These are phyloP conservation scores for Cucurbita pepo DNA, from an alignment of 306 rosid species.

Conservation along the genomic window DNA sequence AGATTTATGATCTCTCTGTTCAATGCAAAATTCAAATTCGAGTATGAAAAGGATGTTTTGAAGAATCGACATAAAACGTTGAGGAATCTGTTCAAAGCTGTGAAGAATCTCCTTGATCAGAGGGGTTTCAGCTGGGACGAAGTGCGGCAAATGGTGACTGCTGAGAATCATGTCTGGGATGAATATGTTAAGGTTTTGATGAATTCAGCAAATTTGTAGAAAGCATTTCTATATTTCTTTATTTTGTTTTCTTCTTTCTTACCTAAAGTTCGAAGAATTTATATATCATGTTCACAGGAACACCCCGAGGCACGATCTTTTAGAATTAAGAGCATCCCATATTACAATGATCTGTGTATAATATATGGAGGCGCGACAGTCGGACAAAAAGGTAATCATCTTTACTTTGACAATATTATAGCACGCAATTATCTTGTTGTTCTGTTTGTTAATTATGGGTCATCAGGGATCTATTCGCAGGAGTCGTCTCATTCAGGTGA, in stretches of 20 bases:
- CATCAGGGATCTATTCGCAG: conserved; percentile 22
- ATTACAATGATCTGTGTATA: conserved; percentile 31
- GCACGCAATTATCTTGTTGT: background rate
- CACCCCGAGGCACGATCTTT: conserved; percentile 38
- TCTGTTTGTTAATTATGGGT: conserved; percentile 13
- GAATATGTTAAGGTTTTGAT: conserved; percentile 45
- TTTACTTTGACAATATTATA: background rate
- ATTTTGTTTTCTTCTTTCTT: background rate
- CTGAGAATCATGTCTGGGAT: conserved; percentile 58
- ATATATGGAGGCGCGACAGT: conserved; percentile 28
- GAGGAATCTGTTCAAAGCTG: conserved; percentile 42
- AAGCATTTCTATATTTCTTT: conserved; percentile 5
- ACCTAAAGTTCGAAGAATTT: background rate
- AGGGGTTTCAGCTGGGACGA: conserved; percentile 63
- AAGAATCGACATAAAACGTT: conserved; percentile 61
- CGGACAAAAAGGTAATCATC: conserved; percentile 28
- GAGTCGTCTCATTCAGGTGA: conserved; percentile 23
- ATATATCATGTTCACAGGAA: conserved; percentile 21
- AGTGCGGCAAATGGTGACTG: conserved; percentile 47
- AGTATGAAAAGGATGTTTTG: conserved; percentile 61
- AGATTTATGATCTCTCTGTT: conserved; percentile 44
- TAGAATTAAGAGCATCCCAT: conserved; percentile 53
- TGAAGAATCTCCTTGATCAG: conserved; percentile 36
- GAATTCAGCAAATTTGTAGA: background rate
- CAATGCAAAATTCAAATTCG: conserved; percentile 49